phyloP scores from a whole-genome alignment of 2,329 filamentous ascomycete genomes.

The Colletotrichum sp. region DNA sequence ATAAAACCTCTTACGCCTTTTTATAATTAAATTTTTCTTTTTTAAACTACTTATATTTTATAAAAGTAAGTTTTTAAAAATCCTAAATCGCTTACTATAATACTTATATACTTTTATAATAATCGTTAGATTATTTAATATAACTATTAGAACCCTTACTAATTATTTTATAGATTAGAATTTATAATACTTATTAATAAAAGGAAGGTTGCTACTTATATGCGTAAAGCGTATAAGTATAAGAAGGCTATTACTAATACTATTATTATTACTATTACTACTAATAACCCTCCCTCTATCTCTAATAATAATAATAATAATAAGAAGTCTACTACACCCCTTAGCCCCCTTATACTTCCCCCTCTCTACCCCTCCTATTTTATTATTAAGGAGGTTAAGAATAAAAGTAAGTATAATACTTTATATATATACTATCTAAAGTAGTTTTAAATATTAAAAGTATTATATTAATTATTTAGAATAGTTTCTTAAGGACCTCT shows the following conservation, averaged over 20 bases:
- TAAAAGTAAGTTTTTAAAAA: not conserved
- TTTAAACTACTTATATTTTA: not conserved
- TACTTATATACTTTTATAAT: not conserved
- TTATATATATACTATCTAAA: too few species aligned
- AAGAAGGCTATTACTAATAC: too few species aligned
- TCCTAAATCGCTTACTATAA: not conserved
- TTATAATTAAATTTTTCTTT: not conserved
- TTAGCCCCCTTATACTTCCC: too few species aligned
- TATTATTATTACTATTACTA: too few species aligned
- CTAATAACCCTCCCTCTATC: rapidly evolving
- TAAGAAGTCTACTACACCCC: too few species aligned
- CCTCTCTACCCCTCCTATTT: not conserved
- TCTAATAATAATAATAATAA: too few species aligned
- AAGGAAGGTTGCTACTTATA: too few species aligned
- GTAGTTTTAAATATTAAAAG: too few species aligned
- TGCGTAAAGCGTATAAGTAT: too few species aligned
- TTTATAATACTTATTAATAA: not conserved
- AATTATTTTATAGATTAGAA: not conserved
- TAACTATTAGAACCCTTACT: not conserved
- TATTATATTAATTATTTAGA: too few species aligned
- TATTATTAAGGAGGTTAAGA: not conserved
- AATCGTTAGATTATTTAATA: not conserved
- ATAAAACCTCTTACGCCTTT: not conserved
- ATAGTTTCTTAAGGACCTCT: too few species aligned
- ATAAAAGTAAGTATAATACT: not conserved